A percentile compares a stretch with the other conserved stretches of the same genome.
These are phyloP conservation scores for Camelina laxa DNA, from an alignment of 345 rosid genomes.

Conservation along the genomic window DNA sequence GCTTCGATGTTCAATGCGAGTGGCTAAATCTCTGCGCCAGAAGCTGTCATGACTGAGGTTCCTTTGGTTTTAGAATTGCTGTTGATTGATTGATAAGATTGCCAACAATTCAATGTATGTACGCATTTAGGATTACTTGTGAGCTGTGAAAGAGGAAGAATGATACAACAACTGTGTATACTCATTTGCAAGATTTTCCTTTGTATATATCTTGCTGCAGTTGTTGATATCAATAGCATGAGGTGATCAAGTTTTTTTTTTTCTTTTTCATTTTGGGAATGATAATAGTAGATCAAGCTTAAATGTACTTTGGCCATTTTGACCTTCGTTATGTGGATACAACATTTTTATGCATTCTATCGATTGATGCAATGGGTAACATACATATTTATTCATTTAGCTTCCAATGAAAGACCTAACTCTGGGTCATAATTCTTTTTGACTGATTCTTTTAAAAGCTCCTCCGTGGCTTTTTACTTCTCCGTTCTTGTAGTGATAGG, in stretches of 20 bases:
- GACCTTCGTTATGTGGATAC: constrained; percentile 2
- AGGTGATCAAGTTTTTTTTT: constrained; percentile 7
- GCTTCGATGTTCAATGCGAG: constrained; percentile 39
- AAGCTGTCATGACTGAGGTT: constrained; percentile 44
- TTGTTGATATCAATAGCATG: constrained; percentile 44
- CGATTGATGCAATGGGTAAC: neutral
- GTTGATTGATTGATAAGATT: constrained; percentile 36
- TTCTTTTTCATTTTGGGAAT: constrained; percentile 18
- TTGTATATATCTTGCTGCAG: constrained; percentile 61
- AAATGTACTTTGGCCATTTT: constrained; percentile 29
- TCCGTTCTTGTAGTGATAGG: neutral
- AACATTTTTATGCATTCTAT: constrained; percentile 1
- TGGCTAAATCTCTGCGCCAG: constrained; percentile 44
- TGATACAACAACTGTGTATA: constrained; percentile 33
- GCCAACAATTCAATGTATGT: constrained; percentile 39
- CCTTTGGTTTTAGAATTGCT: constrained; percentile 42
- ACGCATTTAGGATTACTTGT: constrained; percentile 30
- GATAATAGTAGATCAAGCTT: constrained; percentile 13
- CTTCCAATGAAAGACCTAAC: neutral
- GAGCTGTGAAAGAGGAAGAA: constrained; percentile 38
- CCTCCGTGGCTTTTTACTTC: neutral
- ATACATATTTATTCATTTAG: neutral
- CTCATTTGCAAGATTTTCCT: constrained; percentile 43
- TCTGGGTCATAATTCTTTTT: neutral
- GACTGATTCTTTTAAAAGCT: neutral